Percentiles rank a stretch among this genome's conserved stretches.
phyloP scores from a whole-genome alignment of 768 basidiomycete genomes.

The Tulasnella calospora region DNA sequence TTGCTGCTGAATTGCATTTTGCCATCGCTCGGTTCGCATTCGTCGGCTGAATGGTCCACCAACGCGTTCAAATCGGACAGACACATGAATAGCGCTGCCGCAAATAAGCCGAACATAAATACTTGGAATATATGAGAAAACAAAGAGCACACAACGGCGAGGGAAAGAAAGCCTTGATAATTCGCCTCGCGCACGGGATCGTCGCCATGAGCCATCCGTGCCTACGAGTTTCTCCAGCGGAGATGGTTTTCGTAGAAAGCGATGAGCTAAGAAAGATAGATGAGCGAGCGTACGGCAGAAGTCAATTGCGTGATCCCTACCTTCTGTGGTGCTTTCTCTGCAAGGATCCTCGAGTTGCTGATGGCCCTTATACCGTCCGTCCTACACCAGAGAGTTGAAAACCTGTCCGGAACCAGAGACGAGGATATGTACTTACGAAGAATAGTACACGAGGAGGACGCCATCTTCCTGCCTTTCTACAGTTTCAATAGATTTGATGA shows the following conservation, averaged over 20 bases:
- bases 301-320: not conserved
- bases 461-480: constrained; percentile 11
- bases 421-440: constrained; percentile 2
- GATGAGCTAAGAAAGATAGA: constrained; percentile 17
- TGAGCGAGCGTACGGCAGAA: not conserved
- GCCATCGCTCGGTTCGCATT: not conserved
- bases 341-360: not conserved
- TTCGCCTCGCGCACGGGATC: not conserved
- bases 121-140: not conserved
- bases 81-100: not conserved
- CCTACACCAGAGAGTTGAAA: not conserved
- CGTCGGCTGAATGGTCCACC: not conserved
- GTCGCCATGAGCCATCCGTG: not conserved
- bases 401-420: not conserved
- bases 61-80: not conserved
- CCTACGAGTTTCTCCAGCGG: constrained; percentile 19
- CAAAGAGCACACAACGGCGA: not conserved
- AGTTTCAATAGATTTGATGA: constrained; percentile 19
- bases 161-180: not conserved
- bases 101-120: constrained; percentile 1
- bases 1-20: not conserved
- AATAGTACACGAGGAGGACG: constrained; percentile 19
- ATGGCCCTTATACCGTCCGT: constrained; percentile 9
- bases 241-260: constrained; percentile 28
- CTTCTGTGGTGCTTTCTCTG: constrained; percentile 10